Evolutionary conservation across 2,329 filamentous ascomycete species (phyloP).

Genomic region (Moelleriella libera): DNA sequence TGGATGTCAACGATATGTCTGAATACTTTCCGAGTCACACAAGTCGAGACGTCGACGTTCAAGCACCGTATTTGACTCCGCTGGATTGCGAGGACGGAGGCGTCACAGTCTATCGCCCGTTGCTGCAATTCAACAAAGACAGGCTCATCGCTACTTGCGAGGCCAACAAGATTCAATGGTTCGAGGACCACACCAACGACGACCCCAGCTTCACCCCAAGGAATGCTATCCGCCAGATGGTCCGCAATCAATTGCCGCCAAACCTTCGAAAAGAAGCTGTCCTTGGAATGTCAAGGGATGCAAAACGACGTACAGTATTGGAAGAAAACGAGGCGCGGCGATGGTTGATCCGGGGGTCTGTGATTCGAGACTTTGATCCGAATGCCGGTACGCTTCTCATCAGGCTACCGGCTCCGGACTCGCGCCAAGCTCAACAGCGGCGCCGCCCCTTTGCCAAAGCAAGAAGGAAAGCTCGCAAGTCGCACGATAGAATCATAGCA

Average conservation of each 20-base stretch:
- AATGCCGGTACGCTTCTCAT: slow-evolving; percentile 33
- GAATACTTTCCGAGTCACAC: slow-evolving; percentile 13
- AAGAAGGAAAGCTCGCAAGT: slow-evolving; percentile 12
- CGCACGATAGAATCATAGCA: slow-evolving; percentile 28
- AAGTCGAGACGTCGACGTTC: slow-evolving; percentile 6
- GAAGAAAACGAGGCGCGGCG: slow-evolving; percentile 38
- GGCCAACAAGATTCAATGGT: slow-evolving; percentile 55
- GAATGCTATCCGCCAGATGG: slow-evolving; percentile 65
- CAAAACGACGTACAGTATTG: slow-evolving; percentile 25
- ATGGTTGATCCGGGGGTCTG: slow-evolving; percentile 32
- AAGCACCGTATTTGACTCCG: slow-evolving; percentile 18
- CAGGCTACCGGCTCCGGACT: slow-evolving; percentile 24
- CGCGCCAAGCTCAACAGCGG: not conserved
- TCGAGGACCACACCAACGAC: slow-evolving; percentile 72
- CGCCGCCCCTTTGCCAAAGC: slow-evolving; percentile 10
- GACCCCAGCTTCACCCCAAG: slow-evolving; percentile 64
- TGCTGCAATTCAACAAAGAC: slow-evolving; percentile 58
- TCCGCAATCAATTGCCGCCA: slow-evolving; percentile 44
- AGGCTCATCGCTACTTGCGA: slow-evolving; percentile 63
- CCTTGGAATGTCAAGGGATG: slow-evolving; percentile 41
- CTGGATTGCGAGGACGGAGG: slow-evolving; percentile 47
- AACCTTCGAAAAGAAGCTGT: slow-evolving; percentile 56
- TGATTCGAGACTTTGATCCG: slow-evolving; percentile 31
- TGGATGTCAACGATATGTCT: slow-evolving; percentile 10
- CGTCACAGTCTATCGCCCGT: slow-evolving; percentile 51